These are phyloP conservation scores for Metschnikowia sp. DNA, from an alignment of 805 yeast species.

Conservation along the genomic window DNA sequence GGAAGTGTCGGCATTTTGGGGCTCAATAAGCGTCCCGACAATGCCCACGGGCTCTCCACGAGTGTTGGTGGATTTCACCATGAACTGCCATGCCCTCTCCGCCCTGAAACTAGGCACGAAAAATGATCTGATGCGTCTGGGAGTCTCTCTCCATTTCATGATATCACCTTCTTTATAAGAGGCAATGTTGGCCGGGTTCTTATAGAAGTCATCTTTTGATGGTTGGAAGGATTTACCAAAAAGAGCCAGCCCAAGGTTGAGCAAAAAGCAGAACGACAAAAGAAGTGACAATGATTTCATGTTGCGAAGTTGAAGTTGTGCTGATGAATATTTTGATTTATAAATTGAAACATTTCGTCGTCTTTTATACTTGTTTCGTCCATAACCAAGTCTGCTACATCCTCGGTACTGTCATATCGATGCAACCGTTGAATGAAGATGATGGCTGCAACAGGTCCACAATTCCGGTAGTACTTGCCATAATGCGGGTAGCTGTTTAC, in stretches of 20 bases:
- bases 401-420: too few species aligned
- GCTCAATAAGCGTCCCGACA: constrained; percentile 22
- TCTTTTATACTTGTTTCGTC: too few species aligned
- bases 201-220: constrained; percentile 10
- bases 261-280: neutral
- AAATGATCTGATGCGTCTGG: neutral
- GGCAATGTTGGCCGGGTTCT: constrained; percentile 5
- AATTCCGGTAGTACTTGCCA: too few species aligned
- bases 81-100: constrained; percentile 22
- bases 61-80: constrained; percentile 22
- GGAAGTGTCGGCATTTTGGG: constrained; percentile 22
- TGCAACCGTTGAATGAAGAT: too few species aligned
- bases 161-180: constrained; percentile 11
- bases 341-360: neutral
- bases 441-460: too few species aligned
- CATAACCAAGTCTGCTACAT: too few species aligned
- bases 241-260: constrained; percentile 1
- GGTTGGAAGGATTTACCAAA: constrained; percentile 4
- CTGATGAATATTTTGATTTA: neutral
- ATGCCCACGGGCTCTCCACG: constrained; percentile 20
- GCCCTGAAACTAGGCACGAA: constrained; percentile 1
- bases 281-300: neutral
- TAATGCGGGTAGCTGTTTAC: too few species aligned
- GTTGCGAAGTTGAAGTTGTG: neutral
- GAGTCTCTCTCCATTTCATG: constrained; percentile 7